Evolutionary conservation across 2,329 filamentous ascomycete genomes (phyloP).

Genomic region (Diplodia sapinea): DNA sequence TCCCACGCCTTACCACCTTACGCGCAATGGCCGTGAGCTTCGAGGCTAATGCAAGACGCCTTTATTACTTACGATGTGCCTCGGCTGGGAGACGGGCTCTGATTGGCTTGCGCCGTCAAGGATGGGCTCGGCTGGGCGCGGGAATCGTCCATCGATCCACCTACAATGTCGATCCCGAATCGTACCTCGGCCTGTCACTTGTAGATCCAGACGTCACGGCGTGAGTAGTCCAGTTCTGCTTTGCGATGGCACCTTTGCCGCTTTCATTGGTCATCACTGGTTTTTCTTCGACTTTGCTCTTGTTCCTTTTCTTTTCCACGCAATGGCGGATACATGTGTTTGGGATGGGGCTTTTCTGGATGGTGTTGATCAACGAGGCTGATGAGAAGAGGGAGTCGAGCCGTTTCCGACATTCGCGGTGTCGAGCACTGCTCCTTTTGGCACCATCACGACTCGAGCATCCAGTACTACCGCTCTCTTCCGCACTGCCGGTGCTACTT

Average conservation of each 20-base stretch:
- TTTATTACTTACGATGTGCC: neutral
- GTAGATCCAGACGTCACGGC: neutral
- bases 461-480: too few species aligned
- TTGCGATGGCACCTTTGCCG: neutral
- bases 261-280: neutral
- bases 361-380: neutral
- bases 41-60: neutral
- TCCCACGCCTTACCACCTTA: neutral
- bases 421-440: slow-evolving; percentile 11
- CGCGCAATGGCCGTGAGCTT: neutral
- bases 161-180: neutral
- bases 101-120: neutral
- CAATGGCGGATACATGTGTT: too few species aligned
- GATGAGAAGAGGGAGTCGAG: neutral
- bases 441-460: neutral
- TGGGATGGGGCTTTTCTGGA: too few species aligned
- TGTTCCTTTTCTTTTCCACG: neutral
- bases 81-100: neutral
- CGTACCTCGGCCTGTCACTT: neutral
- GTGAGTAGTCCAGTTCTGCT: neutral
- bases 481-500: neutral
- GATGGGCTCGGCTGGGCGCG: slow-evolving; percentile 1
- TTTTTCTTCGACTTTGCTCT: neutral
- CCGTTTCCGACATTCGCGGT: neutral
- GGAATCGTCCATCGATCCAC: neutral